Conservation (phyloP, 306 rosid species). For the Prunus padus region DNA sequence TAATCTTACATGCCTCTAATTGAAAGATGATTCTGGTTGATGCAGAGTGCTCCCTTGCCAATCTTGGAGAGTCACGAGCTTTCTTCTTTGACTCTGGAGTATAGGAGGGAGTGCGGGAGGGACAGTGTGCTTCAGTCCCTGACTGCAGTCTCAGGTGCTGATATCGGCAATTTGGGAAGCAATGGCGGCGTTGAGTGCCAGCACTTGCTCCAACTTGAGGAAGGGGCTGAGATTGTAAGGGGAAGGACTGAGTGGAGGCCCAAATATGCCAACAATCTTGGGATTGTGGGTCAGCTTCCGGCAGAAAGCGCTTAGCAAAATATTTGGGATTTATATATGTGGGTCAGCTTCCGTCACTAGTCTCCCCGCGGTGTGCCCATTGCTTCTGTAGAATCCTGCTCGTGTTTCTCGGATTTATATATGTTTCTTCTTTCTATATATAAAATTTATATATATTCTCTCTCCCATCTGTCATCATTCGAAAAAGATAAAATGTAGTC, state of each 20-base stretch:
- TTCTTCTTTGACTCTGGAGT: constrained; percentile 72
- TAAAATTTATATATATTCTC: constrained; percentile 25
- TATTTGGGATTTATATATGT: not conserved
- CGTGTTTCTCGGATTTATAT: constrained; percentile 51
- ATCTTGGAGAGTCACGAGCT: constrained; percentile 96
- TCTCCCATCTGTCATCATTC: constrained; percentile 38
- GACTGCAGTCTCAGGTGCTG: constrained; percentile 60
- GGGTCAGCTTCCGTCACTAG: constrained; percentile 40
- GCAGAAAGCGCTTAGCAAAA: constrained; percentile 46
- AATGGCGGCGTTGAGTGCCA: constrained; percentile 68
- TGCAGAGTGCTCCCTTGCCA: constrained; percentile 92
- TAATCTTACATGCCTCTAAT: not conserved
- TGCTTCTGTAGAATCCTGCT: constrained; percentile 46
- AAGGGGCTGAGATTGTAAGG: constrained; percentile 83
- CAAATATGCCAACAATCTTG: constrained; percentile 53
- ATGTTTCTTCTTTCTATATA: constrained; percentile 25
- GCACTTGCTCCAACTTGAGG: constrained; percentile 90
- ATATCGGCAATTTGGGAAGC: constrained; percentile 49
- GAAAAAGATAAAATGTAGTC: constrained; percentile 35
- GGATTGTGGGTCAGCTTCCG: constrained; percentile 44
- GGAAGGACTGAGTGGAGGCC: constrained; percentile 95
- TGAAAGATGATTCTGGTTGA: constrained; percentile 20
- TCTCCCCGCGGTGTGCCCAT: constrained; percentile 30
- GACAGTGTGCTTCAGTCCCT: constrained; percentile 91
- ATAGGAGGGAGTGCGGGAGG: constrained; percentile 97